phyloP scores from a whole-genome alignment of 2,329 filamentous ascomycete species.

The Colletotrichum cuscutae region DNA sequence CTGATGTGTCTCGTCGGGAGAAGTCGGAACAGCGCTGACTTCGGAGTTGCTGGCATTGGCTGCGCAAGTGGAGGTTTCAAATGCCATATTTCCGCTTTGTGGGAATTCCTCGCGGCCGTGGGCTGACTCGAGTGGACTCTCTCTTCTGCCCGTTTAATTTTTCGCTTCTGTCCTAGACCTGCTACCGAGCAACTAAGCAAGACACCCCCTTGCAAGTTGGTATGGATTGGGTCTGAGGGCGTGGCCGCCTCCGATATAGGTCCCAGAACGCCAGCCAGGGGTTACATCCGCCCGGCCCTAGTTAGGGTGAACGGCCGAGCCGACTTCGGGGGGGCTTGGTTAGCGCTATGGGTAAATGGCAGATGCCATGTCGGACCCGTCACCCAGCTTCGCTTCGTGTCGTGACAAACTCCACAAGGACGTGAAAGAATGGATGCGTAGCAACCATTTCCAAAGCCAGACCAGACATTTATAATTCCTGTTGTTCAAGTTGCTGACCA shows the following conservation, averaged over 20 bases:
- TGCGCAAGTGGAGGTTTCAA: slow-evolving; percentile 32
- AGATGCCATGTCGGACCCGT: slow-evolving; percentile 17
- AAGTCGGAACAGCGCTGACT: slow-evolving; percentile 32
- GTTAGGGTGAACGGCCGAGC: slow-evolving; percentile 32
- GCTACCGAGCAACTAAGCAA: not conserved
- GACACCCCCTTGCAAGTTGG: slow-evolving; percentile 1
- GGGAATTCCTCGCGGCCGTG: slow-evolving; percentile 23
- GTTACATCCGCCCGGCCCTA: slow-evolving; percentile 25
- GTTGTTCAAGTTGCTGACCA: slow-evolving; percentile 9
- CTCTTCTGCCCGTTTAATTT: slow-evolving; percentile 19
- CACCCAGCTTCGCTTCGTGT: slow-evolving; percentile 22
- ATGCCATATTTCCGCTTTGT: slow-evolving; percentile 32
- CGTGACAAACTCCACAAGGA: slow-evolving; percentile 18
- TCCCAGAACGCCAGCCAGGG: slow-evolving; percentile 21
- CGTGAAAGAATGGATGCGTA: not conserved
- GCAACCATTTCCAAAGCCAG: slow-evolving; percentile 8
- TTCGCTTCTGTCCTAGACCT: not conserved
- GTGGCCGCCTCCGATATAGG: slow-evolving; percentile 35
- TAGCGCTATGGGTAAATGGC: slow-evolving; percentile 20
- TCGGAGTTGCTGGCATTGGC: slow-evolving; percentile 26
- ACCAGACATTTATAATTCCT: slow-evolving; percentile 11
- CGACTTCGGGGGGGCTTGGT: slow-evolving; percentile 29
- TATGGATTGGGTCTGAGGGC: slow-evolving; percentile 3
- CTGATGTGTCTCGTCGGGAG: slow-evolving; percentile 29
- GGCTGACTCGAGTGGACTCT: slow-evolving; percentile 35